Evolutionary conservation across 75 land plant genomes (phyloP).

Genomic region (Cryptomeria japonica): DNA sequence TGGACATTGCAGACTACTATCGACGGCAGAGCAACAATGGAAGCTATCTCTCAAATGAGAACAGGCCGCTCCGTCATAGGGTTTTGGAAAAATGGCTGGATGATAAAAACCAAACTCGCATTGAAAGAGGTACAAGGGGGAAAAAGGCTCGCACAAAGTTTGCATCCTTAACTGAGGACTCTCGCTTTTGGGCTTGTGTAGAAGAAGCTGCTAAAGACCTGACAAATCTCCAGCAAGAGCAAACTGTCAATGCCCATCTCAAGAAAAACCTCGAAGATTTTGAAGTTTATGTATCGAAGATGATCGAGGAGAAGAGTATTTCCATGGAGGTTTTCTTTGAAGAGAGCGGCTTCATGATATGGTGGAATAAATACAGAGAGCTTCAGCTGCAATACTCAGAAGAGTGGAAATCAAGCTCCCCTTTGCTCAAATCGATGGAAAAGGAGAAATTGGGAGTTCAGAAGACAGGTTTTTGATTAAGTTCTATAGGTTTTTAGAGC

Average conservation of each 20-base stretch:
- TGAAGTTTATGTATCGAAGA: not conserved
- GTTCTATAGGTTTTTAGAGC: too few relatives aligned
- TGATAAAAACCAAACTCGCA: not conserved
- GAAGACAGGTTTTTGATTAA: too few relatives aligned
- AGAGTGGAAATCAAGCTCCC: not conserved
- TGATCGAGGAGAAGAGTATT: not conserved
- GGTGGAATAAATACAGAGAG: not conserved
- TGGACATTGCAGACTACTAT: too few relatives aligned
- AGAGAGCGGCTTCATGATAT: not conserved
- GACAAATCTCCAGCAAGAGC: too few relatives aligned
- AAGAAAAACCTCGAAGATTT: not conserved
- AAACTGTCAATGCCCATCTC: not conserved
- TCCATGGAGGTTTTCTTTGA: not conserved
- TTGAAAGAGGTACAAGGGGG: not conserved
- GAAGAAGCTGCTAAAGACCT: too few relatives aligned
- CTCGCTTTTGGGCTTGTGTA: too few relatives aligned
- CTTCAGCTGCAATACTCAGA: not conserved
- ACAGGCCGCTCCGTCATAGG: too few relatives aligned
- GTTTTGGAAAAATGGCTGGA: too few relatives aligned
- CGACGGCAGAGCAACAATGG: too few relatives aligned
- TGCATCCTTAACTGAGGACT: not conserved
- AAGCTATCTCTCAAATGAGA: too few relatives aligned
- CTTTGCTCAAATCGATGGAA: not conserved
- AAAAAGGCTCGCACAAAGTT: not conserved
- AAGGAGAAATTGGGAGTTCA: not conserved